Evolutionary conservation across 2,329 filamentous ascomycete species (phyloP), one percentile per base, ranked within the genome.

Genomic region (Salinomyces thailandicus): DNA sequence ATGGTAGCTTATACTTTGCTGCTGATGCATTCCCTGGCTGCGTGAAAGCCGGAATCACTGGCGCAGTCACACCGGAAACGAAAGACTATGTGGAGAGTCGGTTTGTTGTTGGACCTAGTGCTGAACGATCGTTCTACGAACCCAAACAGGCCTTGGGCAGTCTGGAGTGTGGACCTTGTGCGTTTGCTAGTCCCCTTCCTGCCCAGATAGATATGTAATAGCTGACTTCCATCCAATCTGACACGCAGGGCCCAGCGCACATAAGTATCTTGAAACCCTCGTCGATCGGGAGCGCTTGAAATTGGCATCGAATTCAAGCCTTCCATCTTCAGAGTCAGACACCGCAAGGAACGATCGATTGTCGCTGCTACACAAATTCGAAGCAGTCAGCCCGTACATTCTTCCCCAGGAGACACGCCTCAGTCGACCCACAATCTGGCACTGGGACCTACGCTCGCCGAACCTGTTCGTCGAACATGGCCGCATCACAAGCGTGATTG

Each of bases 381-480:
- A 26, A 26, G 22, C 22, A 9, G 22, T 26, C 22, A 4, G 22
- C 4, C 2, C 22, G 3, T 26, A 2, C 22, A 8, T 26, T 8
- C 22, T 2, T 9, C 22, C 22, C 3, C 9, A n/a, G 9, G 3
- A 2, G n/a, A 8, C 2, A 26, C n/a, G 9, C 22, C n/a, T 26
- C 9, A 26, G n/a, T 4, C 9, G 4, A 4, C 6, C n/a, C n/a
- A 22, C 26, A 17, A 38, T 67, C 22, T 64, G 55, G 58, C 60
- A 67, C 48, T 49, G 44, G 19, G 60, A 65, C 47, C 45, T 66
- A 17, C 57, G 60, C 43, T 40, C 55, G 12, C 46, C 47, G 2
- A 67, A 64, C 39, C 46, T 66, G 16, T 65, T 65, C 40, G 52
- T 64, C 18, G 20, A 59, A n/a, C 42, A 53, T 16, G 46, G 48